A percentile compares a stretch with the other conserved stretches of the same genome.
Conservation (phyloP, 2,329 filamentous ascomycete species). For the Neofusicoccum sp. region DNA sequence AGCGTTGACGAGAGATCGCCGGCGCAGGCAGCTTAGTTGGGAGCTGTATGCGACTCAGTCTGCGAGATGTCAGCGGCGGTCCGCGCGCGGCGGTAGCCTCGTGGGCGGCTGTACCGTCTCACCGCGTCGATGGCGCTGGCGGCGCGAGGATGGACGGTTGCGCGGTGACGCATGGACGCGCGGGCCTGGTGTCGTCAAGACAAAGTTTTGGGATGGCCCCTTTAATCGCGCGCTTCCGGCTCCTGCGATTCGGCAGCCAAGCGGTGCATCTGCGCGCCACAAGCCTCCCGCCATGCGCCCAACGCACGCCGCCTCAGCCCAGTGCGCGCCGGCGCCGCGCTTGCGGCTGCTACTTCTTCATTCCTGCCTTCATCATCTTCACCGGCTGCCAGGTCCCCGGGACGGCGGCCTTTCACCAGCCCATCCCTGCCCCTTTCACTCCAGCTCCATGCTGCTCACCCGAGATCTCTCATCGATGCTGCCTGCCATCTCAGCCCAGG, state of each 20-base stretch:
- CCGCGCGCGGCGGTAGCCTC: background rate
- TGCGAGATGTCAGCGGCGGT: background rate
- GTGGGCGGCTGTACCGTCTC: background rate
- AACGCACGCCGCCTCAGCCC: background rate
- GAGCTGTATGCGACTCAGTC: background rate
- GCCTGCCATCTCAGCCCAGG: background rate
- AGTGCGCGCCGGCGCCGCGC: background rate
- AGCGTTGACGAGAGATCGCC: background rate
- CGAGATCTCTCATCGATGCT: background rate
- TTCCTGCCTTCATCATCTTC: background rate
- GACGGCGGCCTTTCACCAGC: background rate
- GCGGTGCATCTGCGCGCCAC: background rate
- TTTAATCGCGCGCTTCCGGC: background rate
- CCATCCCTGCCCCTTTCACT: background rate
- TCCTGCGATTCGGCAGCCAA: background rate
- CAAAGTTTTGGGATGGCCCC: conserved; percentile 2
- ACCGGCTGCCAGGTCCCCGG: background rate
- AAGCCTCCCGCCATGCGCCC: background rate
- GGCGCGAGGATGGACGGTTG: background rate
- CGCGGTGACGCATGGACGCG: background rate
- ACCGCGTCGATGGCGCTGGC: background rate
- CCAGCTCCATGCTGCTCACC: background rate
- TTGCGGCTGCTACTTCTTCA: background rate
- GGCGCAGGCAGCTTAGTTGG: background rate
- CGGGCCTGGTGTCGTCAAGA: conserved; percentile 6